Conservation (phyloP, 2,329 filamentous ascomycete genomes). For the Magnaporthiopsis rhizophila region DNA sequence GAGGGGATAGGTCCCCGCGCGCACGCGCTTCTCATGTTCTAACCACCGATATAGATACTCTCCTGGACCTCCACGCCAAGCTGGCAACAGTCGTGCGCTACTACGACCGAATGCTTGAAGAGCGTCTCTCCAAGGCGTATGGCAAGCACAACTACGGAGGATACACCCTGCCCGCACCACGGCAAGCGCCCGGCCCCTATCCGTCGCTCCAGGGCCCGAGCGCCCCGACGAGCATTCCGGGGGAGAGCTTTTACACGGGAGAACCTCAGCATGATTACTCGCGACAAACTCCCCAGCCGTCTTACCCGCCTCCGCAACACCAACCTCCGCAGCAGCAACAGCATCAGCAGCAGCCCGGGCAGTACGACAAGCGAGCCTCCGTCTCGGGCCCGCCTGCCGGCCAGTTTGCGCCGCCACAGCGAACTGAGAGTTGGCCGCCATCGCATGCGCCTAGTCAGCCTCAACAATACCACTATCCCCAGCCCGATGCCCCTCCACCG, state of each 20-base stretch:
- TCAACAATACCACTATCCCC: constrained; percentile 26
- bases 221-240: constrained; percentile 31
- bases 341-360: constrained; percentile 35
- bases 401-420: constrained; percentile 35
- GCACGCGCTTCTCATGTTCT: background rate
- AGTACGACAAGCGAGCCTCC: constrained; percentile 35
- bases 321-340: constrained; percentile 36
- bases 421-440: constrained; percentile 43
- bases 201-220: constrained; percentile 53
- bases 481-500: constrained; percentile 20
- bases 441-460: constrained; percentile 28
- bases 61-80: constrained; percentile 91
- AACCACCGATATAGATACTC: constrained; percentile 55
- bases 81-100: constrained; percentile 93
- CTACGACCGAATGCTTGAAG: constrained; percentile 97
- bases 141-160: constrained; percentile 66
- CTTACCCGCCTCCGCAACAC: constrained; percentile 37
- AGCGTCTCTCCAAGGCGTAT: constrained; percentile 87
- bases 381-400: constrained; percentile 29
- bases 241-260: constrained; percentile 77
- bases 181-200: constrained; percentile 56
- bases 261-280: constrained; percentile 43
- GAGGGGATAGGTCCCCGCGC: too few species aligned
- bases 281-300: constrained; percentile 41
- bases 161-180: constrained; percentile 49